Evolutionary conservation across 805 yeast species (phyloP).

Genomic region (Nakazawaea molendinolei): DNA sequence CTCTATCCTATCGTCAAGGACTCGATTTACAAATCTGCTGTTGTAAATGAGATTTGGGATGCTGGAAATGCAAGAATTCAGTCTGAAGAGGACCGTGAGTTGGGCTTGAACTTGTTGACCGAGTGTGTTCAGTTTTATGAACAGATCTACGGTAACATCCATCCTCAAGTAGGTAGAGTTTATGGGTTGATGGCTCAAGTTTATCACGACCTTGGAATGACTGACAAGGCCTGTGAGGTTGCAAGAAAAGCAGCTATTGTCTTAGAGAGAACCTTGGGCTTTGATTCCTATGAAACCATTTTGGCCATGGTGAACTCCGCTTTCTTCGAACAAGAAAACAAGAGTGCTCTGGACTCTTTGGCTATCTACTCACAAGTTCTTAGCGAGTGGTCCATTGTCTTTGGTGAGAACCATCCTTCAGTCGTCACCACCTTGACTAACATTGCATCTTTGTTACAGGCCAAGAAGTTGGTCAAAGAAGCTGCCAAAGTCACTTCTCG

Average conservation of each 20-base stretch:
- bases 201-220: constrained; percentile 52
- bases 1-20: constrained; percentile 75
- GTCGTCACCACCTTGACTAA: constrained; percentile 56
- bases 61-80: constrained; percentile 43
- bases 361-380: constrained; percentile 56
- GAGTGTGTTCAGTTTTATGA: constrained; percentile 73
- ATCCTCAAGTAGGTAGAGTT: constrained; percentile 69
- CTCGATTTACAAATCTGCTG: constrained; percentile 55
- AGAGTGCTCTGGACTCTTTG: constrained; percentile 54
- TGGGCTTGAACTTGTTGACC: constrained; percentile 56
- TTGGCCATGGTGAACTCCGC: constrained; percentile 72
- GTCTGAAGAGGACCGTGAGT: constrained; percentile 36
- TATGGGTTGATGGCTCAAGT: constrained; percentile 60
- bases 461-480: constrained; percentile 37
- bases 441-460: constrained; percentile 52
- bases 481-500: constrained; percentile 47
- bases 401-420: constrained; percentile 65
- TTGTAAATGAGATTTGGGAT: constrained; percentile 72
- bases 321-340: constrained; percentile 55
- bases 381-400: constrained; percentile 49
- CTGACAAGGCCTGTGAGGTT: constrained; percentile 52
- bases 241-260: constrained; percentile 66
- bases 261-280: constrained; percentile 74
- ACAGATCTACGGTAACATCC: constrained; percentile 77
- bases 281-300: constrained; percentile 72